A percentile compares a stretch with the other conserved stretches of the same genome.
Evolutionary conservation across 2,329 filamentous ascomycete species (phyloP).

Genomic region (Penicillium sp.): DNA sequence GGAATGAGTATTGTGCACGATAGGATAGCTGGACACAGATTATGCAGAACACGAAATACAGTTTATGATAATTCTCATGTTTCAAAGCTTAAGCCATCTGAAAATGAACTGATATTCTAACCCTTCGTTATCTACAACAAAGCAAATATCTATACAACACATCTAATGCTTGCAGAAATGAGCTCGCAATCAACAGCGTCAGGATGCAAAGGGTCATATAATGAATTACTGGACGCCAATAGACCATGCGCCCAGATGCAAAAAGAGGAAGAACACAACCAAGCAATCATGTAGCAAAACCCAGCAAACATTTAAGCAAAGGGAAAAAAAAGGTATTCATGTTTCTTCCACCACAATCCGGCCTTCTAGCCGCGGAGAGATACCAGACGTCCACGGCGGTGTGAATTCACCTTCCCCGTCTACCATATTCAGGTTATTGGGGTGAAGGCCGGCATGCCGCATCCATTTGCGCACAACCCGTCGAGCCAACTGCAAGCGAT

Average conservation of each 20-base stretch:
- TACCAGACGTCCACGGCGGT: conserved; percentile 77
- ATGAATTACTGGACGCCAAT: not conserved
- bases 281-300: no score
- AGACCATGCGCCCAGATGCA: not conserved
- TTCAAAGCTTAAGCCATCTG: no score
- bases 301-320: not conserved
- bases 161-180: not conserved
- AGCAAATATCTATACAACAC: not conserved
- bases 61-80: no score
- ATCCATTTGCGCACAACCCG: conserved; percentile 76
- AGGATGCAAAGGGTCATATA: not conserved
- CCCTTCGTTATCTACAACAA: no score
- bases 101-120: no score
- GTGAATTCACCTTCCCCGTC: conserved; percentile 64
- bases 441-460: conserved; percentile 65
- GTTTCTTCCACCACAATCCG: conserved; percentile 59
- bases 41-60: no score
- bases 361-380: conserved; percentile 77
- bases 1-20: not conserved
- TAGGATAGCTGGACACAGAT: not conserved
- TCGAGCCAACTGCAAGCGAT: conserved; percentile 67
- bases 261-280: not conserved
- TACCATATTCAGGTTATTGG: conserved; percentile 47
- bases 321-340: not conserved
- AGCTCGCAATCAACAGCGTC: not conserved